Evolutionary conservation across 371 early-diverging fungal genomes (phyloP).

Genomic region (Lichtheimia ramosa): DNA sequence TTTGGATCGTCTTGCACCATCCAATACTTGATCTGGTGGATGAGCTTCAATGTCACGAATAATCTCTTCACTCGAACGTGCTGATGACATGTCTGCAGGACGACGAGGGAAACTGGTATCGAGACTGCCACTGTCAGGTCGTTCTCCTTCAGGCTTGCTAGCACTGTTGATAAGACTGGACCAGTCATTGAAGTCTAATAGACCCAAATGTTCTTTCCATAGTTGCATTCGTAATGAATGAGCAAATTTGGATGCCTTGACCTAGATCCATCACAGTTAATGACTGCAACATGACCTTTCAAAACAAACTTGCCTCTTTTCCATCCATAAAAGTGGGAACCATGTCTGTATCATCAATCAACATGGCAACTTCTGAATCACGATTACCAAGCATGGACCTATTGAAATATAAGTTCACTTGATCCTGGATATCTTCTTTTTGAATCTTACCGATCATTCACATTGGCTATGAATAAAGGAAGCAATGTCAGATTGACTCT

Average conservation of each 20-base stretch:
- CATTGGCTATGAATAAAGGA: constrained; percentile 31
- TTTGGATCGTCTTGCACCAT: constrained; percentile 25
- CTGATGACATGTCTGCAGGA: background rate
- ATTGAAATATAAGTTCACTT: constrained; percentile 65
- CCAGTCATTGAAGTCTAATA: constrained; percentile 49
- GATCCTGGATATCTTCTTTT: background rate
- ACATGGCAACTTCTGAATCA: constrained; percentile 88
- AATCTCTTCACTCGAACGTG: constrained; percentile 19
- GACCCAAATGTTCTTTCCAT: constrained; percentile 86
- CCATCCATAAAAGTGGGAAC: constrained; percentile 76
- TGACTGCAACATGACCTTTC: background rate
- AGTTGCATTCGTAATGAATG: constrained; percentile 72
- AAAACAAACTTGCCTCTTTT: constrained; percentile 38
- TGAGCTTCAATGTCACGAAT: constrained; percentile 20
- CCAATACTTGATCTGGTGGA: constrained; percentile 25
- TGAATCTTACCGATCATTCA: constrained; percentile 30
- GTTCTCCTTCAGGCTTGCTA: background rate
- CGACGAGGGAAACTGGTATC: background rate
- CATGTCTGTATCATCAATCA: constrained; percentile 79
- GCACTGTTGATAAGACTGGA: constrained; percentile 3
- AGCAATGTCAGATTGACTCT: background rate
- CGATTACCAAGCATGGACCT: constrained; percentile 89
- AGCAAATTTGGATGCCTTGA: constrained; percentile 75
- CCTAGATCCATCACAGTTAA: constrained; percentile 33
- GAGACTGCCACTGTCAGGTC: background rate